Percentiles rank a stretch among this genome's conserved stretches.
Conservation (phyloP, 2,329 filamentous ascomycete species). For the Beauveria brongniartii region DNA sequence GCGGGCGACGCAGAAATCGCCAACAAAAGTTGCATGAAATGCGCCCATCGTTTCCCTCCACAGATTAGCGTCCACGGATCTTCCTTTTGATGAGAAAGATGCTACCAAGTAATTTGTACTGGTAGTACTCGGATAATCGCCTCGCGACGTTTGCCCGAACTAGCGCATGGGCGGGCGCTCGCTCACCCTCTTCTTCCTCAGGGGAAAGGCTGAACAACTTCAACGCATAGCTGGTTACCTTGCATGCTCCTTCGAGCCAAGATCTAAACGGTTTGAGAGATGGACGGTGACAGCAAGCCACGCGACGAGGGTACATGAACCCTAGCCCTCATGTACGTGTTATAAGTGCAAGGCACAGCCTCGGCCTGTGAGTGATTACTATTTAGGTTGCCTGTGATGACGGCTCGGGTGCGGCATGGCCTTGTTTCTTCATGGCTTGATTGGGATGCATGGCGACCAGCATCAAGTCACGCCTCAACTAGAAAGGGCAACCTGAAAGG, state of each 20-base stretch:
- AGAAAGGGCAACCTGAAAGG: not conserved
- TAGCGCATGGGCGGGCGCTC: not conserved
- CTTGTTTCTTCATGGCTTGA: not conserved
- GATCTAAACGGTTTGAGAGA: not conserved
- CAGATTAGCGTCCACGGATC: too few relatives aligned
- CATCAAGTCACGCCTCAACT: not conserved
- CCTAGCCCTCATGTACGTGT: not conserved
- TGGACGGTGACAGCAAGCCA: not conserved
- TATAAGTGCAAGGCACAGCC: not conserved
- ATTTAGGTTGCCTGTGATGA: not conserved
- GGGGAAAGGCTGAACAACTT: not conserved
- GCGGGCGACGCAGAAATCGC: too few relatives aligned
- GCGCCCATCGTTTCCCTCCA: too few relatives aligned
- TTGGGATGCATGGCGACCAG: not conserved
- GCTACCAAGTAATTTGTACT: too few relatives aligned
- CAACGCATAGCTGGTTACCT: not conserved
- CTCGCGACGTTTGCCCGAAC: not conserved
- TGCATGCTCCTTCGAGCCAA: not conserved
- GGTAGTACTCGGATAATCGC: not conserved
- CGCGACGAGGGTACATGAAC: not conserved
- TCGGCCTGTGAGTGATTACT: not conserved
- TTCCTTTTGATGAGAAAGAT: not conserved
- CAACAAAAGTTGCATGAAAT: too few relatives aligned
- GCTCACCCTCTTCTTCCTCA: not conserved
- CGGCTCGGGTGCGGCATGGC: not conserved